phyloP scores from a whole-genome alignment of 345 rosid species.

The Eucalyptus brandiana region DNA sequence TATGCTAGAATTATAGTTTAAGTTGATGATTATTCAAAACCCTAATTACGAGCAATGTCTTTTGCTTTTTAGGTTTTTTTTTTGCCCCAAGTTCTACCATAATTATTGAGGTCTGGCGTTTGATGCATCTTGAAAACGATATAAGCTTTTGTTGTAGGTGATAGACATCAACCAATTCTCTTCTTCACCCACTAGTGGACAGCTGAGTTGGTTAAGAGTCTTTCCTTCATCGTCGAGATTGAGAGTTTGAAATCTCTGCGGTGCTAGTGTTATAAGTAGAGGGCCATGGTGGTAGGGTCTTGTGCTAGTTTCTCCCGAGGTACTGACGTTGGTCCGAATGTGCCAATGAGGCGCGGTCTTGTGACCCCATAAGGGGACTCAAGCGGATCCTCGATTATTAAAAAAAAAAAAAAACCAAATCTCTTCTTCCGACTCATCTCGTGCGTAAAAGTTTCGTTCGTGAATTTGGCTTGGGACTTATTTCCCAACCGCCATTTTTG shows the following conservation, averaged over 20 bases:
- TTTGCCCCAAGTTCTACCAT: background rate
- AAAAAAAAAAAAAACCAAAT: too few relatives aligned
- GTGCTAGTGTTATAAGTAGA: too few relatives aligned
- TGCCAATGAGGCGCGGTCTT: too few relatives aligned
- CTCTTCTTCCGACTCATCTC: background rate
- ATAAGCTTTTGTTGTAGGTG: background rate
- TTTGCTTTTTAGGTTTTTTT: background rate
- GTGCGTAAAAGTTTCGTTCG: background rate
- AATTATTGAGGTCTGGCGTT: background rate
- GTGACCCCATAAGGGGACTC: too few relatives aligned
- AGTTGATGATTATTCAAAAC: background rate
- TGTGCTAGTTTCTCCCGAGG: too few relatives aligned
- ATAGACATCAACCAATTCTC: background rate
- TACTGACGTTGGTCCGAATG: too few relatives aligned
- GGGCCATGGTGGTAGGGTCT: too few relatives aligned
- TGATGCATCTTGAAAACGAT: background rate
- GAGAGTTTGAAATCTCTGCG: too few relatives aligned
- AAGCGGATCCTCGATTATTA: too few relatives aligned
- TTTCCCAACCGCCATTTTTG: background rate
- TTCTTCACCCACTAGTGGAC: too few relatives aligned
- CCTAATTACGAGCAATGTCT: background rate
- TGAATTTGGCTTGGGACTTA: background rate
- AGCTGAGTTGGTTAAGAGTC: too few relatives aligned
- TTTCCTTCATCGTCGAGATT: accelerated
- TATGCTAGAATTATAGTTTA: background rate